phyloP scores from a whole-genome alignment of 2,329 filamentous ascomycete species.

The Xylariales sp. region DNA sequence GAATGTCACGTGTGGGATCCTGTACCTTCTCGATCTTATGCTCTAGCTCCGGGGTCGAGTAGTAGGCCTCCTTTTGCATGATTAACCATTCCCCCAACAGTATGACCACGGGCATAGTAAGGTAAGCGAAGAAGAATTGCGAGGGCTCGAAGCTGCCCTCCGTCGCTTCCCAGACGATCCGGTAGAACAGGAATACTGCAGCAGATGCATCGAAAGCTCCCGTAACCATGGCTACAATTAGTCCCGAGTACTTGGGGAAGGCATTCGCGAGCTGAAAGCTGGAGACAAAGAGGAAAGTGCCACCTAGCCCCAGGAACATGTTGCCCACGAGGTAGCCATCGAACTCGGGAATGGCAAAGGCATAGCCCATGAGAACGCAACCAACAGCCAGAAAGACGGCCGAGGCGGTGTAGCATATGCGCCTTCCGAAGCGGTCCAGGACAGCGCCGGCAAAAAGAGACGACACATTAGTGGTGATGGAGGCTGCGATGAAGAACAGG shows the following conservation, averaged over 20 bases:
- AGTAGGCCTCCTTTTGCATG: slow-evolving; percentile 36
- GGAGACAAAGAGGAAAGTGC: slow-evolving; percentile 60
- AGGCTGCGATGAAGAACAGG: slow-evolving; percentile 67
- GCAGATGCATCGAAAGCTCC: slow-evolving; percentile 62
- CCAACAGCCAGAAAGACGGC: slow-evolving; percentile 53
- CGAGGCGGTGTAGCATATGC: slow-evolving; percentile 57
- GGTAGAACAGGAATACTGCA: slow-evolving; percentile 56
- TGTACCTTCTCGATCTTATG: slow-evolving; percentile 33
- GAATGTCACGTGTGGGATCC: slow-evolving; percentile 35
- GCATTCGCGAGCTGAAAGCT: slow-evolving; percentile 63
- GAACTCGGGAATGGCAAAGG: slow-evolving; percentile 45
- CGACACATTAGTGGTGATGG: slow-evolving; percentile 62
- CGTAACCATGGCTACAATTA: slow-evolving; percentile 57
- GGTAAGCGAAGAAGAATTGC: slow-evolving; percentile 37
- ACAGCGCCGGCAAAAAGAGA: slow-evolving; percentile 63
- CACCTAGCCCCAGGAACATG: slow-evolving; percentile 56
- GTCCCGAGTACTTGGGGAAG: slow-evolving; percentile 54
- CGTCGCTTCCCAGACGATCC: slow-evolving; percentile 46
- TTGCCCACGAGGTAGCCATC: slow-evolving; percentile 59
- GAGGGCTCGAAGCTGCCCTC: slow-evolving; percentile 28
- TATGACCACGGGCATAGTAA: slow-evolving; percentile 31
- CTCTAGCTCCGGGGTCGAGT: slow-evolving; percentile 33
- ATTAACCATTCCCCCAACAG: slow-evolving; percentile 31
- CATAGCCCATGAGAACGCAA: slow-evolving; percentile 55
- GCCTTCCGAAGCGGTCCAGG: slow-evolving; percentile 62